phyloP scores from a whole-genome alignment of 2,329 filamentous ascomycete genomes.

The Tricladium varicosporioides region DNA sequence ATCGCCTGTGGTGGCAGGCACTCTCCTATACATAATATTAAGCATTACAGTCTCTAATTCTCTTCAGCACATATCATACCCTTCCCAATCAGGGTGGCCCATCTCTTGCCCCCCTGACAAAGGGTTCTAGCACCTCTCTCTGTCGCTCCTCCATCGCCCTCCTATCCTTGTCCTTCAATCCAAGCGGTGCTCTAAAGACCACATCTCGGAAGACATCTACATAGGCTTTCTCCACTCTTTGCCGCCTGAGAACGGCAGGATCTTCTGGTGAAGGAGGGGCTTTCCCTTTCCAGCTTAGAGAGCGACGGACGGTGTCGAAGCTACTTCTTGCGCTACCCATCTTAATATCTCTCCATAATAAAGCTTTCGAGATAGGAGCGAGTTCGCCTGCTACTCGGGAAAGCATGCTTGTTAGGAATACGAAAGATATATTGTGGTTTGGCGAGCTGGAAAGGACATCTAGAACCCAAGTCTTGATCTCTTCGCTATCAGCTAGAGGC shows the following conservation, averaged over 20 bases:
- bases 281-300: conserved; percentile 29
- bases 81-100: background rate
- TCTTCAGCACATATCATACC: background rate
- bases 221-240: conserved; percentile 58
- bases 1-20: too few species aligned
- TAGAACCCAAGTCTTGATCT: conserved; percentile 61
- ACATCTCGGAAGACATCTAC: conserved; percentile 64
- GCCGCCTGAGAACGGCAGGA: conserved; percentile 51
- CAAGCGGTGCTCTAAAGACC: conserved; percentile 51
- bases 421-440: conserved; percentile 84
- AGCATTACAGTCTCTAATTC: too few species aligned
- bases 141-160: conserved; percentile 62
- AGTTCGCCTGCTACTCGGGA: conserved; percentile 56
- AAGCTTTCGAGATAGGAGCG: conserved; percentile 37
- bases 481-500: conserved; percentile 46
- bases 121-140: conserved; percentile 67
- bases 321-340: conserved; percentile 21
- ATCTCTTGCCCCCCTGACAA: conserved; percentile 35
- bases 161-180: conserved; percentile 53
- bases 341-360: conserved; percentile 16
- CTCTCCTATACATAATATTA: too few species aligned
- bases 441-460: conserved; percentile 72
- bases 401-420: conserved; percentile 80
- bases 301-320: conserved; percentile 25
- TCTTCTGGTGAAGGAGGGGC: conserved; percentile 38